Base-by-base conservation (phyloP, 768 basidiomycete species). In the Clitopilus passeckerianus region DNA sequence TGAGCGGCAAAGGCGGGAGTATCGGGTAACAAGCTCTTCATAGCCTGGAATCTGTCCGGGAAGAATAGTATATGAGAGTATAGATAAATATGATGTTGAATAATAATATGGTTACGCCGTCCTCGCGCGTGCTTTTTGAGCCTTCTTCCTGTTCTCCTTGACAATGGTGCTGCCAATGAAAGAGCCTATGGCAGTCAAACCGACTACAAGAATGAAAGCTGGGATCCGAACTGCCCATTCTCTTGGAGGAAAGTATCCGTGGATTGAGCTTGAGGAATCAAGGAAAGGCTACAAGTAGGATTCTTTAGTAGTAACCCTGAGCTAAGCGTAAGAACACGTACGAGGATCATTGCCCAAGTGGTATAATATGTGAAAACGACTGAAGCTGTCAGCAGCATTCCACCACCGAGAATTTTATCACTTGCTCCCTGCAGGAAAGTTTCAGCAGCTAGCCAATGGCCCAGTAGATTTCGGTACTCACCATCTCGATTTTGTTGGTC, bases 211-310 rank as follows among this genome's bases (percentile, higher is more conserved):
- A 54, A 95, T 75, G 71, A 93, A 83, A 1, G 91, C 89, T 37
- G 95, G 95, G 52, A 98, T 71, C 18, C 90, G 84, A 54, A 98
- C 78, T 9, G 93, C 95, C 93, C 95, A 98, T 77, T 97, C 93
- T 54, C 95, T 80, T 5, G 91, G 70, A 0, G 93, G 96, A 71
- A 98, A 98, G 73, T 84, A 86, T 44, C 68, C 64, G 62, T 95
- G 92, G 30, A 96, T 76, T 18, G 86, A 83, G 66, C 85, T 93
- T 2, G 84, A 80, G 1, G 79, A 61, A 59, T 91, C 87, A 61
- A 97, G 86, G 77, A 97, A 93, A 6, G 95, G 95, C 87, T 88
- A 57, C 41, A 60, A 59, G 58, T 41, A 58, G 53, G 59, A 55
- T 44, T 64, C 34, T 57, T 56, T 59, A 59, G 63, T 54, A 61